phyloP scores from a whole-genome alignment of 768 basidiomycete genomes.

The Leccinellum albellum region DNA sequence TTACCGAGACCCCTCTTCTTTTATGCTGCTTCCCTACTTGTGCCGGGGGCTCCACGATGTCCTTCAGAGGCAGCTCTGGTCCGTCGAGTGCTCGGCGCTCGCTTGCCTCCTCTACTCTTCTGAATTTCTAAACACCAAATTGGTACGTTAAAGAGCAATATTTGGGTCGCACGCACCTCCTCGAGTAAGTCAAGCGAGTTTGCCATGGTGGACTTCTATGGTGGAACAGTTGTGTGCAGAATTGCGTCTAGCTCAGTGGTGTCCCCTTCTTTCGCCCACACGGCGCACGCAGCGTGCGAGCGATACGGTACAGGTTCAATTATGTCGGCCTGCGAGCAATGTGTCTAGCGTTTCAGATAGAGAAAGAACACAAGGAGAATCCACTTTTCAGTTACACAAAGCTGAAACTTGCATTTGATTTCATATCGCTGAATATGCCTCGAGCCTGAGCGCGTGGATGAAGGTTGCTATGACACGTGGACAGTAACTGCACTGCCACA shows the following conservation, averaged over 20 bases:
- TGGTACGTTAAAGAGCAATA: background rate
- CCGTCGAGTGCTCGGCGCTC: slow-evolving; percentile 45
- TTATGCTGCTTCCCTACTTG: slow-evolving; percentile 33
- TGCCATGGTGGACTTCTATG: slow-evolving; percentile 13
- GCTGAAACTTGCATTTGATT: slow-evolving; percentile 15
- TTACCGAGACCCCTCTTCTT: slow-evolving; percentile 54
- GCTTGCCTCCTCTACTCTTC: slow-evolving; percentile 53
- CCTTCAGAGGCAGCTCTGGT: slow-evolving; percentile 8
- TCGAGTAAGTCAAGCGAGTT: slow-evolving; percentile 26
- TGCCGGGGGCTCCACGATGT: slow-evolving; percentile 19
- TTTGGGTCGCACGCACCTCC: slow-evolving; percentile 19
- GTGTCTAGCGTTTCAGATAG: background rate
- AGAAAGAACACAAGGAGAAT: background rate
- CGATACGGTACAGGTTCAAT: slow-evolving; percentile 2
- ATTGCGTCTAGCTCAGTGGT: background rate
- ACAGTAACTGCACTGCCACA: slow-evolving; percentile 17
- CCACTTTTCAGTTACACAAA: background rate
- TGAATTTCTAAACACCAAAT: slow-evolving; percentile 45
- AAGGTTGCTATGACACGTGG: slow-evolving; percentile 14
- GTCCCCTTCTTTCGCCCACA: background rate
- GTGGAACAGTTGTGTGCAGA: background rate
- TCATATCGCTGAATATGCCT: too few relatives aligned
- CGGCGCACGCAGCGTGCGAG: slow-evolving; percentile 7
- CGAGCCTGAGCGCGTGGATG: background rate
- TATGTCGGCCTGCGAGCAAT: background rate